phyloP scores from a whole-genome alignment of 2,329 filamentous ascomycete genomes.

The Tolypocladium nubicola region DNA sequence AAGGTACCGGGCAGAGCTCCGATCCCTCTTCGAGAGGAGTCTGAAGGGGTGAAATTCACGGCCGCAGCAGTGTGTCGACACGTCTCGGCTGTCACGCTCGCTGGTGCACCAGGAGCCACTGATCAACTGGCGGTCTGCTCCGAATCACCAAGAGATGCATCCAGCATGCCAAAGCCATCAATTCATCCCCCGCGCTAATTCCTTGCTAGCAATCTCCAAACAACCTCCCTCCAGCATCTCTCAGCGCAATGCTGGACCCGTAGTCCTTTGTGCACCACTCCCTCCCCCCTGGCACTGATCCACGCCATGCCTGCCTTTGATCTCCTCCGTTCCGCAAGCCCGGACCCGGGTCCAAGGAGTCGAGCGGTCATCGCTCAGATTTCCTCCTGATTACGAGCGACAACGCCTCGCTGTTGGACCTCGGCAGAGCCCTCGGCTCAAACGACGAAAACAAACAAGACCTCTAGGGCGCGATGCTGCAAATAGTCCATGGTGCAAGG shows the following conservation, averaged over 20 bases:
- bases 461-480: background rate
- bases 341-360: background rate
- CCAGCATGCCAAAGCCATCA: background rate
- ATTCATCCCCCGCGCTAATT: background rate
- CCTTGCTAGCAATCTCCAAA: background rate
- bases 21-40: background rate
- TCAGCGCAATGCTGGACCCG: background rate
- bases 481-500: background rate
- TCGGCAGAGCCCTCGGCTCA: background rate
- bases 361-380: background rate
- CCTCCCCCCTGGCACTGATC: background rate
- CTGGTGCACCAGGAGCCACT: background rate
- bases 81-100: background rate
- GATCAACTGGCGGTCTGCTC: background rate
- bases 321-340: background rate
- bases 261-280: background rate
- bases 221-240: background rate
- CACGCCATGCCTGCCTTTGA: background rate
- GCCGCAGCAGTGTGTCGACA: too few relatives aligned
- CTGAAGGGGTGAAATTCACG: too few relatives aligned
- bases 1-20: slow-evolving; percentile 7
- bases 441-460: background rate
- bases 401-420: background rate
- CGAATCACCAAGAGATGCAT: background rate
- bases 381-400: background rate